phyloP scores from a whole-genome alignment of 108 stramenopile genomes.

The Pseudonitzschia multistriata region DNA sequence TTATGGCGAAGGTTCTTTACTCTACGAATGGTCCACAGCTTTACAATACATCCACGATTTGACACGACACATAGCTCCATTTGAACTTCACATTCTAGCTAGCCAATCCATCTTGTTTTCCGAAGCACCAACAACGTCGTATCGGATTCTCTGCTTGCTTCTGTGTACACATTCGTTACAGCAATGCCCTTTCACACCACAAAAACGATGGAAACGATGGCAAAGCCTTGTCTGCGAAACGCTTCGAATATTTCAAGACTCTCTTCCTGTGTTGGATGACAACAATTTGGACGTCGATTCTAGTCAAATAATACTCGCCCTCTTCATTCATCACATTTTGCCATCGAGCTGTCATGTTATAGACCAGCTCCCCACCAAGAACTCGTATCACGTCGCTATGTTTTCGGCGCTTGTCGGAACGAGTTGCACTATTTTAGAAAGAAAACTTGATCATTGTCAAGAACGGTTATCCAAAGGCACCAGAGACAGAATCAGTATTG shows the following conservation, averaged over 20 bases:
- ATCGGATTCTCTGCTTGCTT: constrained; percentile 32
- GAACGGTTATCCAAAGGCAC: neutral
- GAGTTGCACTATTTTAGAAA: constrained; percentile 16
- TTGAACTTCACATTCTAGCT: constrained; percentile 30
- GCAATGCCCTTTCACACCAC: constrained; percentile 20
- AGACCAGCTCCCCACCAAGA: constrained; percentile 20
- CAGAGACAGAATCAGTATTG: neutral
- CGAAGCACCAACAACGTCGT: constrained; percentile 2
- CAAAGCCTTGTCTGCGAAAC: constrained; percentile 41
- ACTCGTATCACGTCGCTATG: constrained; percentile 13
- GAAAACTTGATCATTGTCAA: neutral
- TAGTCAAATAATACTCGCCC: neutral
- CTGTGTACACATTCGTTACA: constrained; percentile 22
- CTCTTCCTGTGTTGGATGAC: constrained; percentile 6
- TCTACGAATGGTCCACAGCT: constrained; percentile 19
- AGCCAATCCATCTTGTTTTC: constrained; percentile 35
- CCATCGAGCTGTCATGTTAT: constrained; percentile 28
- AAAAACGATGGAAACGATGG: constrained; percentile 41
- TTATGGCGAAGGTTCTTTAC: neutral
- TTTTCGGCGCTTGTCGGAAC: constrained; percentile 35
- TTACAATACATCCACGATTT: constrained; percentile 10
- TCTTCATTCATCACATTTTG: constrained; percentile 26
- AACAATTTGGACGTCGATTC: neutral
- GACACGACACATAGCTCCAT: constrained; percentile 21
- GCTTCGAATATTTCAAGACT: constrained; percentile 32